Evolutionary conservation across 176 grass and related monocot species (phyloP), one percentile per base, ranked within the genome.

Genomic region (Calamus simplicifolius): DNA sequence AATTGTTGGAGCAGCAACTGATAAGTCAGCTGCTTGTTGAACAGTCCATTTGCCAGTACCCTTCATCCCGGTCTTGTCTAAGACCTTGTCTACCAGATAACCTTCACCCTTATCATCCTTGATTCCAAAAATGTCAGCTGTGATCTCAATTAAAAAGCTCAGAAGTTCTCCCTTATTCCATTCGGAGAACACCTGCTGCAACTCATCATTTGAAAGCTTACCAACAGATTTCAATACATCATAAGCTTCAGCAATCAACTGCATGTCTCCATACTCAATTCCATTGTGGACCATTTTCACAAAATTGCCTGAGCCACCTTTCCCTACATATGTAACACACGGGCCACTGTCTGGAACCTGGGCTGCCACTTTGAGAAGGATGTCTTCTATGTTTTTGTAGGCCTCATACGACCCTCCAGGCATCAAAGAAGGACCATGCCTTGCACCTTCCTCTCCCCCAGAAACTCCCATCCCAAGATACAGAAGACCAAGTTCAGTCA

Each of bases 381-480:
- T 64, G 18, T 64, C 61, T 64, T 64, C 61, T 27, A 64, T 64
- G 61, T 64, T 23, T 48, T 51, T 50, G 21, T 51, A 64, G 26
- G 61, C 61, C 21, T 64, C 61, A 26, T 51, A 64, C 4, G 61
- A 50, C 3, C 61, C 61, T 64, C 61, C 61, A 50, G 61, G 61
- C 61, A 64, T 64, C 61, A 64, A 50, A 25, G 61, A 64, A 64
- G 61, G 61, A 7, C 61, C 61, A n/a, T 64, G 5, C 8, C 61
- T 38, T 25, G 61, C 61, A 64, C 61, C 61, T 4, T 64, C 61
- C 61, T 64, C 61, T 17, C 61, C 61, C 3, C 61, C 61, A 17
- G 61, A 64, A 25, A 64, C 61, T 64, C 61, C 61, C 61, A 64
- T 64, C 50, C 61, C 61, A 10, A 64, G 61, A 50, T 64, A 64